These are phyloP conservation scores for Geoglossum cookeanum DNA, from an alignment of 2,329 filamentous ascomycete genomes.

Conservation along the genomic window DNA sequence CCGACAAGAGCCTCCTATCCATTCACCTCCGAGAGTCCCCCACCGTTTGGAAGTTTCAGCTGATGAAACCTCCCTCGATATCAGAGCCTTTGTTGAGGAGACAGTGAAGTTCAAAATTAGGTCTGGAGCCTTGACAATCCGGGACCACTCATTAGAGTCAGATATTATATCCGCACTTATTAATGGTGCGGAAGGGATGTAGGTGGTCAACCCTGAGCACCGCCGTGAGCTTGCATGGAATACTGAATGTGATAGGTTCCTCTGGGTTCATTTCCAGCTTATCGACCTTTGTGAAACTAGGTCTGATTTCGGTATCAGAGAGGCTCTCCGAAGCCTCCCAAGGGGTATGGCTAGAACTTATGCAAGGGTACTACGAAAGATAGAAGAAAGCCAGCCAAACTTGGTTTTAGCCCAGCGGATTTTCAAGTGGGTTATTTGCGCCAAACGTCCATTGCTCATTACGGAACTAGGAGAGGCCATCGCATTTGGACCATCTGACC, in stretches of 20 bases:
- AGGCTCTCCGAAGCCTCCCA: constrained; percentile 3
- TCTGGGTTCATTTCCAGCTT: constrained; percentile 6
- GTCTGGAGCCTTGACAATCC: neutral
- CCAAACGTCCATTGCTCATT: constrained; percentile 6
- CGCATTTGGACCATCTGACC: constrained; percentile 5
- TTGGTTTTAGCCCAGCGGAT: neutral
- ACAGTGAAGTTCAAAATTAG: constrained; percentile 3
- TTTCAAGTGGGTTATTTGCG: constrained; percentile 7
- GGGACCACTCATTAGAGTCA: neutral
- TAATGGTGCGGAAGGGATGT: constrained; percentile 5
- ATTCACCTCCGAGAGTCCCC: neutral
- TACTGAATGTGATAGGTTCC: constrained; percentile 3
- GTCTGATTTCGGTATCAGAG: constrained; percentile 3
- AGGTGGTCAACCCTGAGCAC: neutral
- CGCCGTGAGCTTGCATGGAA: neutral
- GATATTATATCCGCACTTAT: constrained; percentile 3
- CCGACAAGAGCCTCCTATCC: neutral
- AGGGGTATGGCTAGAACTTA: constrained; percentile 6
- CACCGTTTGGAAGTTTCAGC: neutral
- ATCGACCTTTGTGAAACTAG: constrained; percentile 4
- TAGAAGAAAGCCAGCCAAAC: neutral
- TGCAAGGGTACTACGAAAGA: constrained; percentile 5
- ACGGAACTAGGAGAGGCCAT: constrained; percentile 8
- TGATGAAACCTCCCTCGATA: constrained; percentile 2
- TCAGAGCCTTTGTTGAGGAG: constrained; percentile 1